These are phyloP conservation scores for Inonotus obliquus DNA, from an alignment of 1,284 basidiomycete genomes.

Conservation along the genomic window DNA sequence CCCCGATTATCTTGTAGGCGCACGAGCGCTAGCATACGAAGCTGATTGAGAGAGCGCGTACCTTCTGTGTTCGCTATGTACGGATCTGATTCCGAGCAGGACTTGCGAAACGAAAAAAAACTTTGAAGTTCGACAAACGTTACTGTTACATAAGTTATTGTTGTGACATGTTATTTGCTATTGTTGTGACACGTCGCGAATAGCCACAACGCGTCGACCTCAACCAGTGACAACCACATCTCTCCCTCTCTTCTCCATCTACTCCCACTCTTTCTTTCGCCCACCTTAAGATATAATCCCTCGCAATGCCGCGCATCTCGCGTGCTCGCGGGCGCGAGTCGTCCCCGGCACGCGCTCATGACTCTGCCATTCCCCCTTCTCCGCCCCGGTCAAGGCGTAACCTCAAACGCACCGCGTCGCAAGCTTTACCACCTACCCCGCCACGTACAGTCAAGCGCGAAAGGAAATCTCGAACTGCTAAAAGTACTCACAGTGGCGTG, in stretches of 20 bases:
- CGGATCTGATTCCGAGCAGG: too few species aligned
- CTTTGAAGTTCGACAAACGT: too few species aligned
- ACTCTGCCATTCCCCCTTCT: not conserved
- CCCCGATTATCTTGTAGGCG: too few species aligned
- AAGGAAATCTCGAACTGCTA: not conserved
- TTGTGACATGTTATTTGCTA: slow-evolving; percentile 2
- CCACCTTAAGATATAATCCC: not conserved
- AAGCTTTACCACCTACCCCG: slow-evolving; percentile 13
- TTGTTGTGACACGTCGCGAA: slow-evolving; percentile 1
- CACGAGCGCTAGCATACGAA: too few species aligned
- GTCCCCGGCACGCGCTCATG: slow-evolving; percentile 3
- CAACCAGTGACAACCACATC: too few species aligned
- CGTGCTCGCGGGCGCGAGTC: slow-evolving; percentile 9
- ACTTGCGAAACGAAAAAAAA: too few species aligned
- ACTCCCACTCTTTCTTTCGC: not conserved
- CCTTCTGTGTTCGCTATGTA: too few species aligned
- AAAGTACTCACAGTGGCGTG: not conserved
- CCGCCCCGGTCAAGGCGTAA: slow-evolving; percentile 1
- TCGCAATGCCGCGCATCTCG: slow-evolving; percentile 1
- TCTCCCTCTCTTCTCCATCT: not conserved
- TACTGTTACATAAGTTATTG: not conserved
- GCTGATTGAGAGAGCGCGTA: too few species aligned
- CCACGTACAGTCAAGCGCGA: slow-evolving; percentile 17
- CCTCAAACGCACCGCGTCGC: slow-evolving; percentile 15
- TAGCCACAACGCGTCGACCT: not conserved